Percentiles rank a stretch among this genome's conserved stretches.
phyloP scores from a whole-genome alignment of 2,329 filamentous ascomycete species.

The Colletotrichum sublineola region DNA sequence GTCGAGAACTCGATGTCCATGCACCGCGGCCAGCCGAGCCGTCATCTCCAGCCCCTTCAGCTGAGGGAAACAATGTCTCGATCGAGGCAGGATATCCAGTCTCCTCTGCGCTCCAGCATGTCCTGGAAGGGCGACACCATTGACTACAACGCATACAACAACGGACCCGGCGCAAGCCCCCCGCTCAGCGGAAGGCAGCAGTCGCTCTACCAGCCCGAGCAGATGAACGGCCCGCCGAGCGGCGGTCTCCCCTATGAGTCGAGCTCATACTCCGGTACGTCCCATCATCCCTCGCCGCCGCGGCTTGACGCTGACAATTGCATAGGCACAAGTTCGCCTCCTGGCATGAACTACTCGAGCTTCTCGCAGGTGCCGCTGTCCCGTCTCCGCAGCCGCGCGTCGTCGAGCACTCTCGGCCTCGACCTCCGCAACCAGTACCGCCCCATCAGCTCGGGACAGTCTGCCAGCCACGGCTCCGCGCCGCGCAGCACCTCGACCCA shows the following conservation, averaged over 20 bases:
- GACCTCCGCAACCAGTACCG: slow-evolving; percentile 62
- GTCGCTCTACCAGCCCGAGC: slow-evolving; percentile 64
- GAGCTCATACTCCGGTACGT: slow-evolving; percentile 65
- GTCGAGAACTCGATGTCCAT: slow-evolving; percentile 57
- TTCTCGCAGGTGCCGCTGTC: slow-evolving; percentile 59
- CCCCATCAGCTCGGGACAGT: slow-evolving; percentile 50
- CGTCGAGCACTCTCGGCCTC: slow-evolving; percentile 61
- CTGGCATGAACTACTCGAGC: slow-evolving; percentile 64
- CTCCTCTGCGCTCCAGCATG: slow-evolving; percentile 71
- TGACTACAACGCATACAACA: slow-evolving; percentile 68
- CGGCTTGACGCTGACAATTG: slow-evolving; percentile 43
- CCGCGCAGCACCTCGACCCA: slow-evolving; percentile 47
- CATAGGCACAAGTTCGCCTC: slow-evolving; percentile 63
- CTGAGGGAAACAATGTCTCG: slow-evolving; percentile 69
- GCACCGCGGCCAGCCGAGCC: slow-evolving; percentile 60
- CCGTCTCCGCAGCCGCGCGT: slow-evolving; percentile 63
- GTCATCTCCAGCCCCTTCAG: slow-evolving; percentile 70
- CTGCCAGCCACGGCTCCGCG: slow-evolving; percentile 49
- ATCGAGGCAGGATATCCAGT: slow-evolving; percentile 70
- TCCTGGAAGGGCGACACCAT: slow-evolving; percentile 73
- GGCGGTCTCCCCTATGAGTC: slow-evolving; percentile 64
- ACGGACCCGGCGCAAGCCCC: slow-evolving; percentile 60
- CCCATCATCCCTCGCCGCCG: neutral
- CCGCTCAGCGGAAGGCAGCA: slow-evolving; percentile 61
- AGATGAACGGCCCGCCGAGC: slow-evolving; percentile 57